These are phyloP conservation scores for Zalerion maritima DNA, from an alignment of 495 filamentous ascomycete species.

Conservation along the genomic window DNA sequence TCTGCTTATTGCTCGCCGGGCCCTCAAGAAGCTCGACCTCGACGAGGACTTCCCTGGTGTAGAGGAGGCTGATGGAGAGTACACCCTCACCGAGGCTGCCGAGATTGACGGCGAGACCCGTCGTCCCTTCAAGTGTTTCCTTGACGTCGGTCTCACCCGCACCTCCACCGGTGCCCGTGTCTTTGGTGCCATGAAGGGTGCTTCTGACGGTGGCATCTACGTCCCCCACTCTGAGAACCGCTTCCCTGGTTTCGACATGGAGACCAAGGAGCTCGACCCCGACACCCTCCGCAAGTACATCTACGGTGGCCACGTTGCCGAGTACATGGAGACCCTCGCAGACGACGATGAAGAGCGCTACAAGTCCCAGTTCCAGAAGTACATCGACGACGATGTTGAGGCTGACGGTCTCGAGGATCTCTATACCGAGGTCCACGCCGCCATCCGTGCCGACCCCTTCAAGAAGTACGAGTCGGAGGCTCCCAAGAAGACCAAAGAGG, in stretches of 20 bases:
- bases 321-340: constrained; percentile 99
- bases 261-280: constrained; percentile 89
- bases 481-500: constrained; percentile 82
- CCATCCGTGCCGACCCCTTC: constrained; percentile 95
- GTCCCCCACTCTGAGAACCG: constrained; percentile 97
- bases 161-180: constrained; percentile 96
- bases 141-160: constrained; percentile 92
- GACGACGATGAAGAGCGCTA: constrained; percentile 99
- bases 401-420: constrained; percentile 95
- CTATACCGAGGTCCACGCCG: constrained; percentile 86
- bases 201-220: constrained; percentile 92
- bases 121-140: constrained; percentile 95
- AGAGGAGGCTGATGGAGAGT: constrained; percentile 90
- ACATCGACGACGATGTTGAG: constrained; percentile 92
- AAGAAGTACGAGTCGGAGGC: constrained; percentile 75
- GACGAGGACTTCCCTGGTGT: constrained; percentile 85
- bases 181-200: constrained; percentile 99
- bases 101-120: constrained; percentile 72
- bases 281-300: constrained; percentile 98
- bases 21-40: constrained; percentile 89
- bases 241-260: constrained; percentile 96
- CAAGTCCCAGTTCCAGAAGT: constrained; percentile 92
- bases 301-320: constrained; percentile 90
- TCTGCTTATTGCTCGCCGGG: constrained; percentile 90
- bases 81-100: constrained; percentile 76